phyloP scores from a whole-genome alignment of 2,329 filamentous ascomycete genomes.

The Phialophora tarda region DNA sequence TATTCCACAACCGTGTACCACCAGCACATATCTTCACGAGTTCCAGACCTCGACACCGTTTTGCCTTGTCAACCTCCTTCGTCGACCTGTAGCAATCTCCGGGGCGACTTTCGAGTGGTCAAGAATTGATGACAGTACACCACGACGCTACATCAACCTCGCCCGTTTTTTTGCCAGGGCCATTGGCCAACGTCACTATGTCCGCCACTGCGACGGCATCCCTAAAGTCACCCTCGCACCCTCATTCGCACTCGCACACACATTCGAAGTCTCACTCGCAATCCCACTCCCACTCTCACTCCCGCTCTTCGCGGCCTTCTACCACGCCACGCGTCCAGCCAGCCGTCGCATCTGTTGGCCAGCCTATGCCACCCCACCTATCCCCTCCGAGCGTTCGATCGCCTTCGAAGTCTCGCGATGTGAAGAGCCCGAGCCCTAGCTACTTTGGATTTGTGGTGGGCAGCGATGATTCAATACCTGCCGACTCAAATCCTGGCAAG shows the following conservation, averaged over 20 bases:
- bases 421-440: slow-evolving; percentile 69
- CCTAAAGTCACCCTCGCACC: slow-evolving; percentile 36
- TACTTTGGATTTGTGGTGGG: slow-evolving; percentile 83
- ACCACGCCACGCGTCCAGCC: slow-evolving; percentile 62
- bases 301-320: slow-evolving; percentile 41
- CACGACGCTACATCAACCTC: slow-evolving; percentile 24
- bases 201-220: slow-evolving; percentile 41
- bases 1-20: not conserved
- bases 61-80: not conserved
- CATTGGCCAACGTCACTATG: slow-evolving; percentile 35
- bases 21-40: not conserved
- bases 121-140: slow-evolving; percentile 24
- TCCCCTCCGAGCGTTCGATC: slow-evolving; percentile 51
- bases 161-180: slow-evolving; percentile 13
- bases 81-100: not conserved
- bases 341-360: slow-evolving; percentile 61
- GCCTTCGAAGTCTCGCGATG: slow-evolving; percentile 45
- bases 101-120: not conserved
- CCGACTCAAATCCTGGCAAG: slow-evolving; percentile 64
- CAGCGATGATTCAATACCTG: slow-evolving; percentile 60
- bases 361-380: slow-evolving; percentile 59
- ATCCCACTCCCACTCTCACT: slow-evolving; percentile 38
- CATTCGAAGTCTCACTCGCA: slow-evolving; percentile 37
- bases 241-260: slow-evolving; percentile 36
- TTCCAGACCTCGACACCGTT: slow-evolving; percentile 6